Percentiles rank a stretch among this genome's conserved stretches.
phyloP scores from a whole-genome alignment of 805 yeast species.

The Alloascoidea africana region DNA sequence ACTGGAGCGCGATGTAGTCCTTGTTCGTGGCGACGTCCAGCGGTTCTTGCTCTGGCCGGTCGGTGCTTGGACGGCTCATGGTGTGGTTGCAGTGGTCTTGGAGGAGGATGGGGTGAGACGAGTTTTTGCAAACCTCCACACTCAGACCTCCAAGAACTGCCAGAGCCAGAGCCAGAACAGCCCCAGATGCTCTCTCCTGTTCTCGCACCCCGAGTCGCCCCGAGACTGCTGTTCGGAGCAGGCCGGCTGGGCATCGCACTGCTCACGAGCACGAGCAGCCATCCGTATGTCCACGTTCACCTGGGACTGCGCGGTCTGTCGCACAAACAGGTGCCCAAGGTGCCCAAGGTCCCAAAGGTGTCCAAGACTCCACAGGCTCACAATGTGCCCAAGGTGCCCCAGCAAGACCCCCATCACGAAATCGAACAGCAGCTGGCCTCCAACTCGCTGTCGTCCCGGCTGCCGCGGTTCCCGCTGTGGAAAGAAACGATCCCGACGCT shows the following conservation, averaged over 20 bases:
- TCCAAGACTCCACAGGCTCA: background rate
- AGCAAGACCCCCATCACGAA: background rate
- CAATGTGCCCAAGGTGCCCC: background rate
- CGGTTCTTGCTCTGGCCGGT: background rate
- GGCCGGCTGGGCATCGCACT: too few relatives aligned
- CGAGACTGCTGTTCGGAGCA: too few relatives aligned
- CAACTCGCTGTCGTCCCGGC: conserved; percentile 36
- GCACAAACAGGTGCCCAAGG: background rate
- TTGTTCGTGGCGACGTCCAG: conserved; percentile 11
- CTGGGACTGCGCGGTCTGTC: too few relatives aligned
- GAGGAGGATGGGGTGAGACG: background rate
- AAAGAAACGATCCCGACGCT: conserved; percentile 52
- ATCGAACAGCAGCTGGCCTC: conserved; percentile 12
- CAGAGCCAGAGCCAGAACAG: background rate
- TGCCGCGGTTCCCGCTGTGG: conserved; percentile 53
- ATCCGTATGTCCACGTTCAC: too few relatives aligned
- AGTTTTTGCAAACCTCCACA: background rate
- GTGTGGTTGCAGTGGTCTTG: background rate
- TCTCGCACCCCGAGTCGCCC: too few relatives aligned
- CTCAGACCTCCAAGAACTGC: background rate
- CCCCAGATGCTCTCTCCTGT: background rate
- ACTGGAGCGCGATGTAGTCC: conserved; percentile 16
- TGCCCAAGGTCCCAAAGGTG: background rate
- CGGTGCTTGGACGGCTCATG: background rate
- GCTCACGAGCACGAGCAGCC: too few relatives aligned